A percentile compares a stretch with the other conserved stretches of the same genome.
Conservation (phyloP, 352 stramenopile genomes). For the Phytophthora tentaculata region DNA sequence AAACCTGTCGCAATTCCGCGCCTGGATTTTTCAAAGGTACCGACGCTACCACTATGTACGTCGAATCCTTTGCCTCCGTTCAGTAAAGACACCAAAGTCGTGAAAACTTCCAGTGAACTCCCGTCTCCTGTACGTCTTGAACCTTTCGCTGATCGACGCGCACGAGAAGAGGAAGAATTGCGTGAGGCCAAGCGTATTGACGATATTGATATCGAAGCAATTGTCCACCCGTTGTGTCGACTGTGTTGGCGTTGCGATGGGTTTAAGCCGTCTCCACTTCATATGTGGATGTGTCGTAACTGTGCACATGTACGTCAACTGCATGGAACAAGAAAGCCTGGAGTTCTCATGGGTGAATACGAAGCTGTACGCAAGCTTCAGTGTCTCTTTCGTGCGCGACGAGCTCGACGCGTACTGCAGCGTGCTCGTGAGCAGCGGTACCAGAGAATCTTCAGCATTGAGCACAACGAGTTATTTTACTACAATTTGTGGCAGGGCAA, state of each 20-base stretch:
- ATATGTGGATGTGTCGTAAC: conserved; percentile 72
- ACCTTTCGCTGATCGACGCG: conserved; percentile 49
- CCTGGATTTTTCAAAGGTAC: conserved; percentile 53
- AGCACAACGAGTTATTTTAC: conserved; percentile 79
- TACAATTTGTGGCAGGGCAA: conserved; percentile 69
- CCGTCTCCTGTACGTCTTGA: conserved; percentile 53
- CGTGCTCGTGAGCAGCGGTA: conserved; percentile 65
- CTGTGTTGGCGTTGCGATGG: conserved; percentile 81
- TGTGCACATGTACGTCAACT: conserved; percentile 79
- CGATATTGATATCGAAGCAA: conserved; percentile 64
- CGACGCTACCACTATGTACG: conserved; percentile 46
- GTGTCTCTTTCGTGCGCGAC: conserved; percentile 62
- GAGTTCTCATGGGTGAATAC: conserved; percentile 60
- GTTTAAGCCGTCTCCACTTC: conserved; percentile 71
- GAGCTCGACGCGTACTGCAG: conserved; percentile 58
- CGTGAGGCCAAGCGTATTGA: conserved; percentile 57
- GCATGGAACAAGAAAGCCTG: conserved; percentile 52
- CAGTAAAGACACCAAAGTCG: conserved; percentile 30
- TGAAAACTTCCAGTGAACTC: conserved; percentile 14
- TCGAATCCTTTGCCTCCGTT: conserved; percentile 40
- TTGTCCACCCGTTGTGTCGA: conserved; percentile 76
- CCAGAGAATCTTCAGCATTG: conserved; percentile 78
- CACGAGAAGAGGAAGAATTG: conserved; percentile 39
- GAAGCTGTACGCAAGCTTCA: conserved; percentile 82
- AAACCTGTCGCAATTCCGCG: conserved; percentile 52